Evolutionary conservation across 129 eudicot genomes (phyloP).

Genomic region (Saussurea involucrata): DNA sequence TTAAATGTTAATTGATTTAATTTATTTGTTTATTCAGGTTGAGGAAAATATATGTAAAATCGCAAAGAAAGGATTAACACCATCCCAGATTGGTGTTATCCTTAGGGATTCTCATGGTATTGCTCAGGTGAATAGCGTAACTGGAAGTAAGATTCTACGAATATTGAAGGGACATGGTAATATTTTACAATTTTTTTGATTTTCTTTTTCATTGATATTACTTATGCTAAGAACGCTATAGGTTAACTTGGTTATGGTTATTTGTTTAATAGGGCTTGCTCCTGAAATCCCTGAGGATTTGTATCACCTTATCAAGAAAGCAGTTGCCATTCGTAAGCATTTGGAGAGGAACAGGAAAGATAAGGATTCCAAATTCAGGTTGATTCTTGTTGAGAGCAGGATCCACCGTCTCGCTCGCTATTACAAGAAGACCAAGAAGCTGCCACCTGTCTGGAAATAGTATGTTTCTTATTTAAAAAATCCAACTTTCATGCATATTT

Average conservation of each 20-base stretch:
- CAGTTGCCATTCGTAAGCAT: conserved; percentile 65
- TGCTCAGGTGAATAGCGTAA: conserved; percentile 70
- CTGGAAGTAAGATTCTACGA: conserved; percentile 63
- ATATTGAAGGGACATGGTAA: conserved; percentile 68
- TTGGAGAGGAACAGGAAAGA: conserved; percentile 75
- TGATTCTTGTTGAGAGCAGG: conserved; percentile 74
- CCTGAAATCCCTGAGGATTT: conserved; percentile 73
- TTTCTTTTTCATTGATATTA: neutral
- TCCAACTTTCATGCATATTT: neutral
- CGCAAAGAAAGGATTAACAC: conserved; percentile 35
- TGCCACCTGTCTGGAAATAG: conserved; percentile 72
- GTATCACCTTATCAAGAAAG: conserved; percentile 64
- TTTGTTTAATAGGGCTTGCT: conserved; percentile 41
- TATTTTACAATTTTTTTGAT: neutral
- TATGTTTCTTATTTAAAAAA: conserved; percentile 15
- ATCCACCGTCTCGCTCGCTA: conserved; percentile 70
- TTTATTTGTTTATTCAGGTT: neutral
- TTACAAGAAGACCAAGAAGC: conserved; percentile 79
- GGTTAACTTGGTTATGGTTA: neutral
- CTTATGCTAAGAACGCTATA: neutral
- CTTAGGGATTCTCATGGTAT: conserved; percentile 49
- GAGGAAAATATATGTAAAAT: conserved; percentile 36
- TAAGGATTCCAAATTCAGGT: conserved; percentile 61
- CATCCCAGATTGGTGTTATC: conserved; percentile 38
- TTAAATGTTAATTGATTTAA: neutral